These are phyloP conservation scores for Boletellus ananiceps DNA, from an alignment of 768 basidiomycete genomes.

Conservation along the genomic window DNA sequence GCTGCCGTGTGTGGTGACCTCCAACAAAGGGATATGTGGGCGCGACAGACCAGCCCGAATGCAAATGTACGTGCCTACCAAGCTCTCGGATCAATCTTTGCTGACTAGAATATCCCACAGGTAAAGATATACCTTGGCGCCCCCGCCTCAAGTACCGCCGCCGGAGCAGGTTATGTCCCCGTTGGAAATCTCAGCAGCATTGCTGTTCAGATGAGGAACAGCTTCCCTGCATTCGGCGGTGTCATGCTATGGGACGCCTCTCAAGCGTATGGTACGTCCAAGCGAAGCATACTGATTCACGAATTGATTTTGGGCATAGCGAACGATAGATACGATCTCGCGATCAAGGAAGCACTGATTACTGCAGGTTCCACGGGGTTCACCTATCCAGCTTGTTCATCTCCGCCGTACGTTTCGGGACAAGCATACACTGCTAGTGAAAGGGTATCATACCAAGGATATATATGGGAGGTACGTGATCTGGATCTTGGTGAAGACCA, in stretches of 20 bases:
- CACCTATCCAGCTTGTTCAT: conserved; percentile 57
- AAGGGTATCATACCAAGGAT: conserved; percentile 52
- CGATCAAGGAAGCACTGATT: conserved; percentile 54
- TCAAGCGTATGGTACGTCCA: conserved; percentile 32
- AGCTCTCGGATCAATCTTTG: not conserved
- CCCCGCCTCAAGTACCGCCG: conserved; percentile 38
- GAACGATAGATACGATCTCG: conserved; percentile 55
- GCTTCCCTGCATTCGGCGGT: conserved; percentile 41
- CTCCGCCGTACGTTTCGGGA: conserved; percentile 48
- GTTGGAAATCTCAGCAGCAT: conserved; percentile 31
- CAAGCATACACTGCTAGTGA: conserved; percentile 48
- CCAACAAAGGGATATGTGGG: conserved; percentile 42
- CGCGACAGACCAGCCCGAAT: conserved; percentile 38
- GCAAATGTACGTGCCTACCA: conserved; percentile 28
- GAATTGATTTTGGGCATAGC: conserved; percentile 28
- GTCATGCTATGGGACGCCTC: conserved; percentile 45
- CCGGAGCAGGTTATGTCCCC: conserved; percentile 38
- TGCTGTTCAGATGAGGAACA: conserved; percentile 31
- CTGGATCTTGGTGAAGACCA: not conserved
- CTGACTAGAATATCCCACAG: conserved; percentile 9
- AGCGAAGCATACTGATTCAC: not conserved
- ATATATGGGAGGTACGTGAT: conserved; percentile 55
- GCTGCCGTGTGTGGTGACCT: conserved; percentile 5
- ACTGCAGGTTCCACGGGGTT: conserved; percentile 68
- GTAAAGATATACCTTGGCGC: conserved; percentile 43